Evolutionary conservation across 257 asterid genomes (phyloP).

Genomic region (Solanum dulcamara): DNA sequence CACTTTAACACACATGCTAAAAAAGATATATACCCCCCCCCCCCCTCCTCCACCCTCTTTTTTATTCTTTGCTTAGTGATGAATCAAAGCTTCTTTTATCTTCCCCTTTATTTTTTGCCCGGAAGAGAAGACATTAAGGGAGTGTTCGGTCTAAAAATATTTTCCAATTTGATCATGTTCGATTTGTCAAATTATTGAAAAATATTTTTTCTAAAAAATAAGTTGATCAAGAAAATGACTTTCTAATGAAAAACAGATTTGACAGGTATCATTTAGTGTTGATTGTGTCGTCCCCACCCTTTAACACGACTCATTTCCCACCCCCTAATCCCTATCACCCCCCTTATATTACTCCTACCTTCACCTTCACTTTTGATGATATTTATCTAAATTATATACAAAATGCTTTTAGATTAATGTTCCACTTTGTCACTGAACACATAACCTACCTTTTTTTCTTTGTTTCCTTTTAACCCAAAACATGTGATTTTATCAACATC

Average conservation of each 20-base stretch:
- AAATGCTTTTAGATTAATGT: not conserved
- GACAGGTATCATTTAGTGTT: not conserved
- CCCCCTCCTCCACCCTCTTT: no score
- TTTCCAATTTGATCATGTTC: not conserved
- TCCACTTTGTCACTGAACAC: not conserved
- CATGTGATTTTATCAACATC: not conserved
- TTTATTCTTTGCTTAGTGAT: not conserved
- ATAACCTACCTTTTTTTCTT: not conserved
- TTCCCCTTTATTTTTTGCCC: not conserved
- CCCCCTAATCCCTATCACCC: not conserved
- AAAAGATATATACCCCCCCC: not conserved
- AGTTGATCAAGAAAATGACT: not conserved
- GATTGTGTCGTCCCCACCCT: not conserved
- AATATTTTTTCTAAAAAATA: not conserved
- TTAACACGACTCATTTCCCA: not conserved
- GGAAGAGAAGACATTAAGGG: not conserved
- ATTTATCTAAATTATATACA: not conserved
- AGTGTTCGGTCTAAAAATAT: not conserved
- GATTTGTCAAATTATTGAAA: rapidly evolving
- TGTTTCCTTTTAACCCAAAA: not conserved
- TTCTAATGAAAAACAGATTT: not conserved
- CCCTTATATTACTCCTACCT: no score
- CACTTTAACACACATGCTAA: not conserved
- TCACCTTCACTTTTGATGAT: no score
- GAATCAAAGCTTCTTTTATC: not conserved